phyloP scores from a whole-genome alignment of 257 asterid species.

The Capsicum baccatum region DNA sequence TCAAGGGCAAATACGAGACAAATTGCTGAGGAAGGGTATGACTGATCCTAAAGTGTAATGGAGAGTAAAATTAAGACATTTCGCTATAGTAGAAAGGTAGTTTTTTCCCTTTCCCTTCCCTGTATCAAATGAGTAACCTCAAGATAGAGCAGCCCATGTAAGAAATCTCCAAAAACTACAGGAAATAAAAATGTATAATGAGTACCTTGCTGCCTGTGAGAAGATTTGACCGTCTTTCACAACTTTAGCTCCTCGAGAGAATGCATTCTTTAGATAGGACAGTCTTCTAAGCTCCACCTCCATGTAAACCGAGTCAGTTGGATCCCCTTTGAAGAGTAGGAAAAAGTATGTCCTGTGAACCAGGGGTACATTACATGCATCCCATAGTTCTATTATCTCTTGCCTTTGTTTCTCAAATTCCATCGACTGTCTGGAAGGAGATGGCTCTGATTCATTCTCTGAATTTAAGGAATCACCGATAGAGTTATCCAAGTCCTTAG shows the following conservation, averaged over 20 bases:
- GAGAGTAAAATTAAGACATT: slow-evolving; percentile 21
- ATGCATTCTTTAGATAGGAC: slow-evolving; percentile 60
- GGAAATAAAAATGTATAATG: neutral
- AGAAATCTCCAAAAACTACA: neutral
- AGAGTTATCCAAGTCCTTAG: slow-evolving; percentile 34
- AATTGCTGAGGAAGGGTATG: slow-evolving; percentile 12
- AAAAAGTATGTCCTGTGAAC: slow-evolving; percentile 78
- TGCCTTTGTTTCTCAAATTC: slow-evolving; percentile 72
- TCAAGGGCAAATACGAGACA: neutral
- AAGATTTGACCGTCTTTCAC: slow-evolving; percentile 38
- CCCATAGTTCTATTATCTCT: slow-evolving; percentile 78
- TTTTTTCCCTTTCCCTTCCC: neutral
- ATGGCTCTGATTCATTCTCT: slow-evolving; percentile 37
- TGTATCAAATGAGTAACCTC: neutral
- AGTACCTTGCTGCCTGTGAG: slow-evolving; percentile 55
- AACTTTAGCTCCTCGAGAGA: slow-evolving; percentile 39
- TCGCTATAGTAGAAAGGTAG: neutral
- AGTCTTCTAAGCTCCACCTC: slow-evolving; percentile 92
- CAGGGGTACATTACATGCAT: slow-evolving; percentile 64
- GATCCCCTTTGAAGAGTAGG: slow-evolving; percentile 84
- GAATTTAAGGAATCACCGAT: slow-evolving; percentile 31
- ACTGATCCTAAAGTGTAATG: slow-evolving; percentile 7
- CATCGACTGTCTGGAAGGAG: slow-evolving; percentile 50
- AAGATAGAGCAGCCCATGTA: slow-evolving; percentile 19
- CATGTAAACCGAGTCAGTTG: slow-evolving; percentile 79